These are phyloP conservation scores for Silene conica DNA, from an alignment of 148 eudicot genomes.

Conservation along the genomic window DNA sequence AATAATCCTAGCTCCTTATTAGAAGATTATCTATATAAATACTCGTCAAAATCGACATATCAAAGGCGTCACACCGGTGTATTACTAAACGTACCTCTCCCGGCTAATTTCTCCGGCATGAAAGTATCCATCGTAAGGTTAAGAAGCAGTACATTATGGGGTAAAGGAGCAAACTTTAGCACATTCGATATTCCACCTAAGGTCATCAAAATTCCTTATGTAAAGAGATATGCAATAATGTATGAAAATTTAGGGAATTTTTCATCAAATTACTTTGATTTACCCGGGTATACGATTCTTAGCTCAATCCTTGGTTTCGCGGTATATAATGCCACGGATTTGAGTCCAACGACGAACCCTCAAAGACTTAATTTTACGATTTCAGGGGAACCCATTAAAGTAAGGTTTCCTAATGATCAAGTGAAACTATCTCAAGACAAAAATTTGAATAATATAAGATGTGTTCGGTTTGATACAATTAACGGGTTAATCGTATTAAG, in stretches of 20 bases:
- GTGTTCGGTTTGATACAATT: slow-evolving; percentile 41
- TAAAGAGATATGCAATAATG: slow-evolving; percentile 45
- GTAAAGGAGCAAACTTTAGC: slow-evolving; percentile 42
- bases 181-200: slow-evolving; percentile 50
- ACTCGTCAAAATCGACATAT: slow-evolving; percentile 20
- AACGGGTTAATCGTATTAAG: slow-evolving; percentile 43
- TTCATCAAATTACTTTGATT: slow-evolving; percentile 49
- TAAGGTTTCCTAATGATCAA: slow-evolving; percentile 38
- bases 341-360: not conserved
- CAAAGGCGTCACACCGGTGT: slow-evolving; percentile 41
- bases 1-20: slow-evolving; percentile 27
- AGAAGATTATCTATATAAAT: slow-evolving; percentile 39
- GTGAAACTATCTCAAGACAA: not conserved
- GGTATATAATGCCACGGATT: slow-evolving; percentile 37
- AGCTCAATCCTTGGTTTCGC: slow-evolving; percentile 50
- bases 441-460: slow-evolving; percentile 23
- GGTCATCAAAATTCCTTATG: slow-evolving; percentile 38
- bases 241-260: slow-evolving; percentile 64
- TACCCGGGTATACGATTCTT: slow-evolving; percentile 49
- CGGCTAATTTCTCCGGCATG: slow-evolving; percentile 54
- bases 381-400: slow-evolving; percentile 32
- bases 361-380: slow-evolving; percentile 27
- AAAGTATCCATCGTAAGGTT: slow-evolving; percentile 44
- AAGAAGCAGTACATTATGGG: slow-evolving; percentile 40
- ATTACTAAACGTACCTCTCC: slow-evolving; percentile 48